Evolutionary conservation across 208 protist genomes (phyloP).

Genomic region (Trypanosoma mega): DNA sequence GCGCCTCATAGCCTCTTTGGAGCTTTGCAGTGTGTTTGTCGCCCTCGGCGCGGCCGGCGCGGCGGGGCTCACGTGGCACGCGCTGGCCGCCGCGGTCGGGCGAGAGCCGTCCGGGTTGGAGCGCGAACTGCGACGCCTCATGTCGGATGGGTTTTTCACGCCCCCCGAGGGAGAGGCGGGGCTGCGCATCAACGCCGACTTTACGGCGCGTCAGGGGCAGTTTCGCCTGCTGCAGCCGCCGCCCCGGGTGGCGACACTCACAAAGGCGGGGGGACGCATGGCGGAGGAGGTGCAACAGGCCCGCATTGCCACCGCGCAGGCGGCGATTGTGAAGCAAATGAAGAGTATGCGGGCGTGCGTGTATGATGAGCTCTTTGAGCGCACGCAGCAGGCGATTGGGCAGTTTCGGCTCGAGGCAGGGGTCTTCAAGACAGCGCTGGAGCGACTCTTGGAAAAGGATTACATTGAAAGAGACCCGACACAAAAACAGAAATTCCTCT

Average conservation of each 20-base stretch:
- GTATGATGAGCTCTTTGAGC: slow-evolving; percentile 40
- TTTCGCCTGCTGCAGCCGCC: slow-evolving; percentile 13
- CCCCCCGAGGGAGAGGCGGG: slow-evolving; percentile 16
- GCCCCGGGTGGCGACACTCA: slow-evolving; percentile 5
- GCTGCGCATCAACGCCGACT: slow-evolving; percentile 24
- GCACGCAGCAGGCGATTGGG: slow-evolving; percentile 29
- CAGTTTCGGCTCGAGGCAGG: slow-evolving; percentile 32
- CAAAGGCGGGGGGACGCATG: slow-evolving; percentile 10
- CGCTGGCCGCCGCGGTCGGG: not conserved
- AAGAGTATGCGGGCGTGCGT: slow-evolving; percentile 32
- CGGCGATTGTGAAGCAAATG: slow-evolving; percentile 41
- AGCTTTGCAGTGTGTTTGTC: slow-evolving; percentile 12
- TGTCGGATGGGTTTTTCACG: slow-evolving; percentile 16
- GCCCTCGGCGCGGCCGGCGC: slow-evolving; percentile 2
- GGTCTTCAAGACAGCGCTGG: slow-evolving; percentile 56
- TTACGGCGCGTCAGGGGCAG: slow-evolving; percentile 27
- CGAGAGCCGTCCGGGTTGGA: slow-evolving; percentile 3
- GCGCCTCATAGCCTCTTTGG: slow-evolving; percentile 6
- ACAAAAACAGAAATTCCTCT: slow-evolving; percentile 18
- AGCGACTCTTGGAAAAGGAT: slow-evolving; percentile 49
- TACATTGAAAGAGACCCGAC: slow-evolving; percentile 37
- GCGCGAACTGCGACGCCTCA: slow-evolving; percentile 13
- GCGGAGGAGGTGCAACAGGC: slow-evolving; percentile 13
- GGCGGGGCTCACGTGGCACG: slow-evolving; percentile 2
- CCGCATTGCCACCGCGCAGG: slow-evolving; percentile 23